Percentiles rank a stretch among this genome's conserved stretches.
Evolutionary conservation across 2,329 filamentous ascomycete species (phyloP).

Genomic region (Aureobasidium sp.): DNA sequence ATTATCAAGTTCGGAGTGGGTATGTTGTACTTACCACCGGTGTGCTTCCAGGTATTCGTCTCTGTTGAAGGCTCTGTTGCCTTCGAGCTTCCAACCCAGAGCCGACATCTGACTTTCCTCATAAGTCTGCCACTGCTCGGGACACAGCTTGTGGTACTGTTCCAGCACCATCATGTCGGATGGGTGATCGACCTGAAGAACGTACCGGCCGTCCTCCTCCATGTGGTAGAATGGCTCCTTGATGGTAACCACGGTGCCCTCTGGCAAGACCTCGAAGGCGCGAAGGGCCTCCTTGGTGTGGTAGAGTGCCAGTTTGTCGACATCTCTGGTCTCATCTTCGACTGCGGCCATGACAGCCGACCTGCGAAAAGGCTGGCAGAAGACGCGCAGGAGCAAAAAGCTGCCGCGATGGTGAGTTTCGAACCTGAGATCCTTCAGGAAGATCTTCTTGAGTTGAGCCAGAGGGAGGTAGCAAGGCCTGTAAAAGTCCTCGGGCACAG

Average conservation of each 20-base stretch:
- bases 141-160: neutral
- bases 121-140: conserved; percentile 4
- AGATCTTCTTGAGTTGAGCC: conserved; percentile 15
- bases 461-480: conserved; percentile 17
- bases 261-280: conserved; percentile 12
- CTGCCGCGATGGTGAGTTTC: conserved; percentile 19
- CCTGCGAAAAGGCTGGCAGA: conserved; percentile 14
- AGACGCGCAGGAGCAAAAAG: conserved; percentile 17
- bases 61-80: conserved; percentile 16
- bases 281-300: conserved; percentile 12
- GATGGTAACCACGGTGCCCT: conserved; percentile 17
- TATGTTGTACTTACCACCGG: neutral
- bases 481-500: conserved; percentile 14
- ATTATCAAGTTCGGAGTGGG: neutral
- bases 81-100: conserved; percentile 15
- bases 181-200: conserved; percentile 22
- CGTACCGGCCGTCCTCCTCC: conserved; percentile 5
- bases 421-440: conserved; percentile 16
- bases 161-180: conserved; percentile 19
- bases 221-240: conserved; percentile 21
- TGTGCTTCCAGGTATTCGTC: conserved; percentile 16
- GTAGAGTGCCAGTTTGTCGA: conserved; percentile 22
- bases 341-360: conserved; percentile 19
- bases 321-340: conserved; percentile 29
- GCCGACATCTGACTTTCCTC: conserved; percentile 7